Conservation (phyloP, 768 basidiomycete genomes). For the Lactarius deliciosus region DNA sequence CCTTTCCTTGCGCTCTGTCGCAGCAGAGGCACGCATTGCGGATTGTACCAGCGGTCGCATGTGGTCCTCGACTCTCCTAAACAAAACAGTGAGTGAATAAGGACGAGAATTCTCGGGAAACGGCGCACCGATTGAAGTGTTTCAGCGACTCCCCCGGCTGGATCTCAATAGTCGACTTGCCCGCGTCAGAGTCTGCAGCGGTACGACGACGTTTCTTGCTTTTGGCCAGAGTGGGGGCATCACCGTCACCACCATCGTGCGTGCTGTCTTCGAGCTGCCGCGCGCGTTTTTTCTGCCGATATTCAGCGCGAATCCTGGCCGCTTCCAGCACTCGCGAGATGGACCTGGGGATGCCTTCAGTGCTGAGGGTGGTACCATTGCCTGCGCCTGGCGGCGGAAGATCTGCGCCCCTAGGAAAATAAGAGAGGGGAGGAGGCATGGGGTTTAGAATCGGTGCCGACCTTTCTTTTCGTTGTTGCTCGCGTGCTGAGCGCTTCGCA, state of each 20-base stretch:
- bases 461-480: constrained; percentile 34
- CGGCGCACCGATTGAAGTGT: constrained; percentile 69
- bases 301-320: constrained; percentile 54
- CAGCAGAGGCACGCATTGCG: constrained; percentile 58
- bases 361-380: constrained; percentile 29
- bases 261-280: constrained; percentile 38
- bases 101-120: neutral
- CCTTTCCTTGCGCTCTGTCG: constrained; percentile 46
- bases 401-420: constrained; percentile 31
- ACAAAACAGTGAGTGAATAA: constrained; percentile 4
- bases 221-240: neutral
- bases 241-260: constrained; percentile 29
- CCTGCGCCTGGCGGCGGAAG: constrained; percentile 25
- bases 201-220: constrained; percentile 32
- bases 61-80: constrained; percentile 70
- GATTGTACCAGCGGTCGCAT: constrained; percentile 64
- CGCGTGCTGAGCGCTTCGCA: constrained; percentile 37
- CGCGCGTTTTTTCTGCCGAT: constrained; percentile 36
- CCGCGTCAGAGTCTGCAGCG: neutral
- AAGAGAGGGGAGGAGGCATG: neutral
- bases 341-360: constrained; percentile 71
- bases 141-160: constrained; percentile 68
- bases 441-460: constrained; percentile 24
- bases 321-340: constrained; percentile 66
- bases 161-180: constrained; percentile 40